These are phyloP conservation scores for Coniochaeta sp. DNA, from an alignment of 2,329 filamentous ascomycete genomes.

Conservation along the genomic window DNA sequence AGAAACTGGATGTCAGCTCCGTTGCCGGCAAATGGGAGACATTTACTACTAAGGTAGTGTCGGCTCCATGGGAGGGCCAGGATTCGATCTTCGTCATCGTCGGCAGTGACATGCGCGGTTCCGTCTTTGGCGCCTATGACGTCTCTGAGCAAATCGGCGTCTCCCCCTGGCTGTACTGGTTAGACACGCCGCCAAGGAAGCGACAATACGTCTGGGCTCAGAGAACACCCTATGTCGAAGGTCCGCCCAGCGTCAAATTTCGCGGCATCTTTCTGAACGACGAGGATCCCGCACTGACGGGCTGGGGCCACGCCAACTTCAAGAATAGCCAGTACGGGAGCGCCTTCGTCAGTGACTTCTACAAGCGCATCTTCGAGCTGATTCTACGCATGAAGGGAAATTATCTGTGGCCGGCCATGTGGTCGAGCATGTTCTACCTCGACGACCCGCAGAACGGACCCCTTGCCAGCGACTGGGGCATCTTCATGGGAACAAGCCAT, in stretches of 20 bases:
- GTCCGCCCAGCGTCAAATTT: constrained; percentile 48
- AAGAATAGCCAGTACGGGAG: constrained; percentile 15
- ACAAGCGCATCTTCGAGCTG: constrained; percentile 48
- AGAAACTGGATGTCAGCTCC: constrained; percentile 37
- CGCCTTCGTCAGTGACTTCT: constrained; percentile 38
- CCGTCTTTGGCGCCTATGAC: constrained; percentile 51
- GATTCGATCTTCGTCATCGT: constrained; percentile 40
- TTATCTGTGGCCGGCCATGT: constrained; percentile 53
- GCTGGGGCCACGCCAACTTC: constrained; percentile 43
- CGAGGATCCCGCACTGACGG: constrained; percentile 47
- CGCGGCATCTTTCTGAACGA: constrained; percentile 56
- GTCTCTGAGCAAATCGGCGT: constrained; percentile 53
- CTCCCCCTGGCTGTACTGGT: constrained; percentile 53
- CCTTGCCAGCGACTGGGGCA: constrained; percentile 47
- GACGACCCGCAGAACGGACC: constrained; percentile 45
- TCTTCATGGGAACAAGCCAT: constrained; percentile 52
- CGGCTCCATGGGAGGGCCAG: constrained; percentile 16
- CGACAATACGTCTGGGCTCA: constrained; percentile 39
- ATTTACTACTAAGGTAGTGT: constrained; percentile 38
- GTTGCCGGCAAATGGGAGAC: constrained; percentile 48
- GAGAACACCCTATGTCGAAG: constrained; percentile 33
- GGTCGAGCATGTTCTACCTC: constrained; percentile 48
- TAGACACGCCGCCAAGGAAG: constrained; percentile 41
- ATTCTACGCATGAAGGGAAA: constrained; percentile 47
- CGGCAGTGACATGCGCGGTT: constrained; percentile 48